Percentiles rank a stretch among this genome's conserved stretches.
phyloP scores from a whole-genome alignment of 2,329 filamentous ascomycete species.

The Macrophomina tecta region DNA sequence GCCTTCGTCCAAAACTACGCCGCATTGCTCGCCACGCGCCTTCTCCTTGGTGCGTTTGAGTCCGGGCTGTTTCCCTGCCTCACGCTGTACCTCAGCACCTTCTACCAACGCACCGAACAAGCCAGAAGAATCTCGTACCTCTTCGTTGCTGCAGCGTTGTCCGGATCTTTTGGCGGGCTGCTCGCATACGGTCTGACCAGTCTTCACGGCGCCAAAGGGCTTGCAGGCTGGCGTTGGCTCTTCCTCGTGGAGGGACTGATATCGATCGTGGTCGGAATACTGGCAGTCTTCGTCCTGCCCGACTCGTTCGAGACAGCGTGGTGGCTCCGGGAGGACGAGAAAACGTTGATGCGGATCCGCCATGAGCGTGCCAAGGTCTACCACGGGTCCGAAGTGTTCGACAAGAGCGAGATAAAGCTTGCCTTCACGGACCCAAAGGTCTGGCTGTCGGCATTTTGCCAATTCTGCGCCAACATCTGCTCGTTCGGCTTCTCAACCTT shows the following conservation, averaged over 20 bases:
- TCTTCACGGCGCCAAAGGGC: conserved; percentile 69
- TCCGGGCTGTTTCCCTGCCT: conserved; percentile 74
- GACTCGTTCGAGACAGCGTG: conserved; percentile 54
- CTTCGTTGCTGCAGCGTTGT: conserved; percentile 73
- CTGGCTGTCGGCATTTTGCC: conserved; percentile 70
- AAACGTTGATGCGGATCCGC: background rate
- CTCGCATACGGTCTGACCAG: conserved; percentile 73
- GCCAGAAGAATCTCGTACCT: conserved; percentile 75
- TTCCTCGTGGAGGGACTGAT: conserved; percentile 67
- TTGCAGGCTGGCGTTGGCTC: conserved; percentile 75
- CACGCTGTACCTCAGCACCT: conserved; percentile 75
- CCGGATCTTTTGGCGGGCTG: conserved; percentile 74
- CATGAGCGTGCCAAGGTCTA: background rate
- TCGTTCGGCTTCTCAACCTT: conserved; percentile 81
- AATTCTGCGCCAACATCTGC: conserved; percentile 78
- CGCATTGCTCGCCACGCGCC: conserved; percentile 69
- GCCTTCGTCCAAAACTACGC: conserved; percentile 71
- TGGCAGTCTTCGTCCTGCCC: conserved; percentile 64
- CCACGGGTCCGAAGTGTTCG: conserved; percentile 51
- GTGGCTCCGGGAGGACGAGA: conserved; percentile 54
- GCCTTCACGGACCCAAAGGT: conserved; percentile 79
- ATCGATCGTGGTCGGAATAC: conserved; percentile 59
- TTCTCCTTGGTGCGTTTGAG: conserved; percentile 73
- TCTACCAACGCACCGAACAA: conserved; percentile 76
- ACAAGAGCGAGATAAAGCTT: conserved; percentile 68